Base-by-base conservation (phyloP, 768 basidiomycete genomes). In the Pleurotus tuoliensis region DNA sequence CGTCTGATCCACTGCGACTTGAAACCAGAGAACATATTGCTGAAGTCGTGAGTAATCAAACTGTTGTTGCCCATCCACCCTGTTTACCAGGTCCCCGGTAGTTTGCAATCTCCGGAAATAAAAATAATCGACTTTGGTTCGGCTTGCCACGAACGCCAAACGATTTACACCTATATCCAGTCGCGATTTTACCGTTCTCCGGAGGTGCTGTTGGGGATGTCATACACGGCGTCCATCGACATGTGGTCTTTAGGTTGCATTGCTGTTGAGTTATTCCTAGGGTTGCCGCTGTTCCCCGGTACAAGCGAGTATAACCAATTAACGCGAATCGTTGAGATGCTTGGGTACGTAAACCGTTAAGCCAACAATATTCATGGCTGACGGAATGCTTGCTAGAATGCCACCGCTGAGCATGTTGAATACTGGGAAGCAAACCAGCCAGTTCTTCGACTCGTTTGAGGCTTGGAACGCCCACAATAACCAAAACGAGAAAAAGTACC, bases 221-320 rank as follows among this genome's bases (percentile, higher is more conserved):
- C 94, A 11, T 98, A 99, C 70, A 95, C 89, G 20, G 86, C 94
- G 9, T 79, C 92, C 9, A 98, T 99, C 73, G 97, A 99, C 71
- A 98, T 99, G 94, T 99, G 97, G 97, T 95, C 92, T 15, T 74
- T 99, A 58, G 97, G 97, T 3, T 98, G 97, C 67, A 99, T 99
- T 59, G 97, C 95, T 4, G 96, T 98, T 25, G 97, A 99, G 69
- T 83, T 98, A 39, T 99, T 98, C 80, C 77, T 98, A 46, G 97
- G 97, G 5, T 69, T 99, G 52, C 97, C 97, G 6, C 76, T 98
- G 13, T 99, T 99, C 74, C 97, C 97, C 2, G 97, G 97, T 20
- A 98, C 97, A 37, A 97, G 94, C 77, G 97, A 99, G 73, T 99
- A 97, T 73, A 99, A 99, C 72, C 97, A 99, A 69, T 81, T 98